phyloP scores from a whole-genome alignment of 495 filamentous ascomycete genomes.

The Penicillium paxilli region DNA sequence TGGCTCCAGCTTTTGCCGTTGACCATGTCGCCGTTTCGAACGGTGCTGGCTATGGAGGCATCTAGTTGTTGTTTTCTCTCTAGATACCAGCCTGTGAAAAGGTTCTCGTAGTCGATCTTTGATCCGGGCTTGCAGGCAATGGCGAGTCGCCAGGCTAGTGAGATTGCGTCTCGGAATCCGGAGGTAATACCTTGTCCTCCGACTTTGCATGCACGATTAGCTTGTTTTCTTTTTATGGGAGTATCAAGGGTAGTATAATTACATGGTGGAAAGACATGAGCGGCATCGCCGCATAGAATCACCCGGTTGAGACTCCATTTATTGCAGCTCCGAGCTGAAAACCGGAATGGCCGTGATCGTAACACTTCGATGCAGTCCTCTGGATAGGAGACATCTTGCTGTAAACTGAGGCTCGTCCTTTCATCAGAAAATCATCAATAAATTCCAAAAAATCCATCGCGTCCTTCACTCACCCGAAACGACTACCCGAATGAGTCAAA shows the following conservation, averaged over 20 bases:
- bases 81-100: conserved; percentile 34
- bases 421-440: neutral
- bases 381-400: conserved; percentile 40
- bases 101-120: neutral
- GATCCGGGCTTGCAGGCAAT: conserved; percentile 23
- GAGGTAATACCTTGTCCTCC: conserved; percentile 55
- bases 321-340: conserved; percentile 50
- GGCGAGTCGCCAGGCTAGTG: conserved; percentile 50
- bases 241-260: neutral
- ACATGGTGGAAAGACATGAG: conserved; percentile 58
- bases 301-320: conserved; percentile 47
- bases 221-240: neutral
- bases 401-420: conserved; percentile 19
- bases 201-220: conserved; percentile 21
- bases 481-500: conserved; percentile 30
- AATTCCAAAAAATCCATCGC: neutral
- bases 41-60: conserved; percentile 30
- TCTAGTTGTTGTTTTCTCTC: conserved; percentile 45
- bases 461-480: conserved; percentile 27
- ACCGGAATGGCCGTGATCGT: conserved; percentile 51
- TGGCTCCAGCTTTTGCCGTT: conserved; percentile 25
- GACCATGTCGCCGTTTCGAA: conserved; percentile 35
- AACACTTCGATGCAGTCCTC: conserved; percentile 49
- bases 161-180: conserved; percentile 36
- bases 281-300: conserved; percentile 52